Evolutionary conservation across 805 yeast genomes (phyloP).

Genomic region (Saccharomyces mikatae): DNA sequence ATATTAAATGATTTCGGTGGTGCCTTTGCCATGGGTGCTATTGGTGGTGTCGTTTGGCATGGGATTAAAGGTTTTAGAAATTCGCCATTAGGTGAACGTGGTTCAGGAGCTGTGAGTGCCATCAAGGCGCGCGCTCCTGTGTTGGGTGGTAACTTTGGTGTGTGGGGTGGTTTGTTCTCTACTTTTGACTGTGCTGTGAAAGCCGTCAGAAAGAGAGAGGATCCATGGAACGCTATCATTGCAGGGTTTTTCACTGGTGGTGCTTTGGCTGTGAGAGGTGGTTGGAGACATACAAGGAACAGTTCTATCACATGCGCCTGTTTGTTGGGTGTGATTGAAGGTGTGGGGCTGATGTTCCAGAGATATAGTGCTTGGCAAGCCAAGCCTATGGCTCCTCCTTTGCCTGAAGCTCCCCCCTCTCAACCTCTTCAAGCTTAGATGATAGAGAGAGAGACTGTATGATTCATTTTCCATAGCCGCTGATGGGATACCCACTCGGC

Average conservation of each 20-base stretch:
- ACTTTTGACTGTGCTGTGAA: slow-evolving; percentile 93
- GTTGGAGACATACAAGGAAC: slow-evolving; percentile 93
- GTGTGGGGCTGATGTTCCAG: slow-evolving; percentile 94
- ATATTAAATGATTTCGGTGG: slow-evolving; percentile 97
- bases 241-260: slow-evolving; percentile 99
- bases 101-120: slow-evolving; percentile 81
- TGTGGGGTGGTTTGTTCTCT: slow-evolving; percentile 98
- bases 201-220: slow-evolving; percentile 94
- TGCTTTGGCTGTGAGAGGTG: slow-evolving; percentile 95
- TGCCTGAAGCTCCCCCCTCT: slow-evolving; percentile 35
- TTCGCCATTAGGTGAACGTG: slow-evolving; percentile 94
- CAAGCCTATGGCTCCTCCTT: slow-evolving; percentile 57
- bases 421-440: slow-evolving; percentile 32
- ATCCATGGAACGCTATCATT: slow-evolving; percentile 95
- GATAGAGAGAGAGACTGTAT: not conserved
- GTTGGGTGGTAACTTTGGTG: slow-evolving; percentile 97
- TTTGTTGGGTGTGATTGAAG: slow-evolving; percentile 92
- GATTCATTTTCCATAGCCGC: not conserved
- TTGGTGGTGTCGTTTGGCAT: slow-evolving; percentile 98
- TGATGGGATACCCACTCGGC: not conserved
- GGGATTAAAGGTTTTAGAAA: slow-evolving; percentile 98
- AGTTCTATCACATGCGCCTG: slow-evolving; percentile 97
- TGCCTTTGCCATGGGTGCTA: slow-evolving; percentile 97
- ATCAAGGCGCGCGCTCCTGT: slow-evolving; percentile 96
- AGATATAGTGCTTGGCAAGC: slow-evolving; percentile 81